Evolutionary conservation across 768 basidiomycete genomes (phyloP).

Genomic region (Lanmaoa rubissima): DNA sequence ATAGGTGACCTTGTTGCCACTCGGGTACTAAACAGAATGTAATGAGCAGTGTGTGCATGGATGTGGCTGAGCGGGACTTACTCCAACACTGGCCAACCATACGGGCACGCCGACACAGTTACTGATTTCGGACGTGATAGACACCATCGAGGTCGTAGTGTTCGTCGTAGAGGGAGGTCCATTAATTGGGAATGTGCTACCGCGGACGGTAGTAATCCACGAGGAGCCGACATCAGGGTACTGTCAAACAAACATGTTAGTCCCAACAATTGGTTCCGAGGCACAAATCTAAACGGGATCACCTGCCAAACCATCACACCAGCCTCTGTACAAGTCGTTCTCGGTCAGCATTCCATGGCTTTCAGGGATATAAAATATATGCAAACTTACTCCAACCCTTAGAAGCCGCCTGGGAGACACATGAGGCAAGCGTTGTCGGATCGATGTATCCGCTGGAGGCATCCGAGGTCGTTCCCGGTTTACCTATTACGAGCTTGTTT

Average conservation of each 20-base stretch:
- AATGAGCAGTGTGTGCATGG: not conserved
- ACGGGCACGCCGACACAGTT: constrained; percentile 41
- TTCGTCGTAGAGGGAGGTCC: constrained; percentile 4
- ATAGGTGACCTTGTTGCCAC: constrained; percentile 41
- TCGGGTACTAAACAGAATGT: constrained; percentile 36
- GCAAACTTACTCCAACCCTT: constrained; percentile 63
- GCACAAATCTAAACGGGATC: not conserved
- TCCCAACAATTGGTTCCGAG: not conserved
- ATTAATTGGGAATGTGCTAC: constrained; percentile 36
- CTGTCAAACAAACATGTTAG: constrained; percentile 15
- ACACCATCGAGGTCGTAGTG: constrained; percentile 10
- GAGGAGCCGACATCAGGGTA: constrained; percentile 38
- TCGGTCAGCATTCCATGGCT: not conserved
- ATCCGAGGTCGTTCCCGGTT: constrained; percentile 53
- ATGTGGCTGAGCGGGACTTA: constrained; percentile 21
- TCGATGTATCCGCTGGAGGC: constrained; percentile 59
- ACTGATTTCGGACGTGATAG: constrained; percentile 16
- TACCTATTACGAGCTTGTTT: constrained; percentile 73
- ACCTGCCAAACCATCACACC: constrained; percentile 44
- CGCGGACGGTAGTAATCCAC: constrained; percentile 41
- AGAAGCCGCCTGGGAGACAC: constrained; percentile 57
- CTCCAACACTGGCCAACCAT: constrained; percentile 38
- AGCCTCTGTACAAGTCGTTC: constrained; percentile 22
- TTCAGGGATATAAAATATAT: not conserved
- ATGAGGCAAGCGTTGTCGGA: constrained; percentile 53